Evolutionary conservation across 2,329 filamentous ascomycete genomes (phyloP).

Genomic region (Diaporthe australafricana): DNA sequence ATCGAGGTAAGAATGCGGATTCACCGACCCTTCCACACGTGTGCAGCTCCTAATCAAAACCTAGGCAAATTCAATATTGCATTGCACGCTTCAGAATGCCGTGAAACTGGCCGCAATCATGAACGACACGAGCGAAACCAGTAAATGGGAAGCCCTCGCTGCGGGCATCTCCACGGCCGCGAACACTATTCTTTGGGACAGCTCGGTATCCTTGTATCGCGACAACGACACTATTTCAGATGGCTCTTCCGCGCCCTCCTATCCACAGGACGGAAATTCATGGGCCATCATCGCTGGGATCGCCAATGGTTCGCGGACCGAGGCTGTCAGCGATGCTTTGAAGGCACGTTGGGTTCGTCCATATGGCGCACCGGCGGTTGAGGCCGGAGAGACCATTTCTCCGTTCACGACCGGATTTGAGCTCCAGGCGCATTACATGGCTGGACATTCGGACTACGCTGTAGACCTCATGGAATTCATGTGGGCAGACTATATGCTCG

Average conservation of each 20-base stretch:
- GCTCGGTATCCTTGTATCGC: slow-evolving; percentile 56
- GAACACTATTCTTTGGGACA: slow-evolving; percentile 59
- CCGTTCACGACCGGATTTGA: slow-evolving; percentile 31
- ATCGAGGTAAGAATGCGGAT: no score
- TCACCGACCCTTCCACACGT: no score
- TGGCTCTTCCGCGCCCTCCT: neutral
- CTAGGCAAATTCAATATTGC: slow-evolving; percentile 64
- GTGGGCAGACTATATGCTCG: slow-evolving; percentile 32
- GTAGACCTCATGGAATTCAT: slow-evolving; percentile 14
- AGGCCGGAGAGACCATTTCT: slow-evolving; percentile 23
- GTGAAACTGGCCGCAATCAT: slow-evolving; percentile 58
- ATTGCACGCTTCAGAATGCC: slow-evolving; percentile 61
- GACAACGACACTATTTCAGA: slow-evolving; percentile 61
- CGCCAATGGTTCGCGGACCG: slow-evolving; percentile 4
- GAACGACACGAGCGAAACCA: slow-evolving; percentile 50
- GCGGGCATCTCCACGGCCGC: slow-evolving; percentile 50
- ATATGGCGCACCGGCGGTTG: slow-evolving; percentile 30
- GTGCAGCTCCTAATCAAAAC: no score
- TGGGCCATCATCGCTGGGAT: slow-evolving; percentile 27
- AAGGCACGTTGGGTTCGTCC: slow-evolving; percentile 6
- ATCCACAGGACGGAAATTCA: slow-evolving; percentile 30
- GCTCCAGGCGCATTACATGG: slow-evolving; percentile 20
- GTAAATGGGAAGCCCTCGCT: slow-evolving; percentile 38
- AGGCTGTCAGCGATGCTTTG: slow-evolving; percentile 14
- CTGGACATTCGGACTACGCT: slow-evolving; percentile 14